Base-by-base conservation (phyloP, 2,329 filamentous ascomycete genomes). In the Chaetomium sp. region DNA sequence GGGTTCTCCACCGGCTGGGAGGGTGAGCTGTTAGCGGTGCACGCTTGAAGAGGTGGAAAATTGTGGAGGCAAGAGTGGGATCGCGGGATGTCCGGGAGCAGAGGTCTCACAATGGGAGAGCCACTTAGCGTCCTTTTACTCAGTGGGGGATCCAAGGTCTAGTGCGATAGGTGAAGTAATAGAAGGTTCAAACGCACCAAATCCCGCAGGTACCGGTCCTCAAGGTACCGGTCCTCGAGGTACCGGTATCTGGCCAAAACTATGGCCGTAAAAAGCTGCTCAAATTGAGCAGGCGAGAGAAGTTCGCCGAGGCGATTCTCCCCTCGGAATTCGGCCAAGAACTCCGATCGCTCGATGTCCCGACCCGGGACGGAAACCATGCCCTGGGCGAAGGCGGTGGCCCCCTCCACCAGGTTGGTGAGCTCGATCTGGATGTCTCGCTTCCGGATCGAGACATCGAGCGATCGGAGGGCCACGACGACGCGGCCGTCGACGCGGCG, bases 191-290 rank as follows among this genome's bases (percentile, higher is more conserved):
- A 53, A n/a, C 50, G 49, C 35, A 64, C 56, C 56, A 55, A 27
- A 1, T 49, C 50, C 3, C n/a, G 42, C 10, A 56, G 35, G n/a
- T 25, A 29, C 27, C 62, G 31, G n/a, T 64, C 50, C 3, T 25
- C 51, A 5, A 56, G 35, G n/a, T 25, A 29, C 27, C 62, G 31
- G n/a, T 64, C 57, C 35, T 23, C 19, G 8, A 33, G 23, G 38
- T 64, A 60, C 6, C 49, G 57, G 31, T 64, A 50, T 21, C 62
- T 50, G 23, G 62, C 62, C 35, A 64, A 31, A 9, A 64, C 62
- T 16, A 64, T 38, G n/a, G 57, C 8, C 25, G 33, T 38, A 38
- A 60, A 64, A 13, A 60, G 0, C 8, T 64, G 57, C 50, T 60
- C 62, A 23, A 64, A 64, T 6, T 55, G 21, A n/a, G 8, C 27